These are phyloP conservation scores for Russula brevipes DNA, from an alignment of 768 basidiomycete species.

Conservation along the genomic window DNA sequence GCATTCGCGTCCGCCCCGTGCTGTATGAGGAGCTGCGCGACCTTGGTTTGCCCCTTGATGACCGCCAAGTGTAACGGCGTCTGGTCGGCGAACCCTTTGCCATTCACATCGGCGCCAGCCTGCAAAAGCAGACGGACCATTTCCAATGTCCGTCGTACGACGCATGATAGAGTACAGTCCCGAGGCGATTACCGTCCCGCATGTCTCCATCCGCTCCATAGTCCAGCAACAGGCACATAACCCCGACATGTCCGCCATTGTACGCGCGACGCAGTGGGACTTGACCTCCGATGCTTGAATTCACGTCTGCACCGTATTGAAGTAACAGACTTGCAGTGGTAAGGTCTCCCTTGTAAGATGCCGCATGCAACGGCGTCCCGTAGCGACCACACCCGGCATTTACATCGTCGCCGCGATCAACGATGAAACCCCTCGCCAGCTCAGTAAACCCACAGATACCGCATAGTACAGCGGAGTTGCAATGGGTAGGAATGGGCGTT, in stretches of 20 bases:
- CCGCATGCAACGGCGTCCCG: background rate
- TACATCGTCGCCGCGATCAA: background rate
- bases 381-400: background rate
- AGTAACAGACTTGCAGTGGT: background rate
- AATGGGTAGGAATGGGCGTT: background rate
- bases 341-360: background rate
- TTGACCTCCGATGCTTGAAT: background rate
- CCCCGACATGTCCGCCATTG: too few species aligned
- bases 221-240: background rate
- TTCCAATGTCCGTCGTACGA: background rate
- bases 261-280: too few species aligned
- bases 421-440: background rate
- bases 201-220: background rate
- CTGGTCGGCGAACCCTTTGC: background rate
- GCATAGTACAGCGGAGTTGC: background rate
- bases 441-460: background rate
- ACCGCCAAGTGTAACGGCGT: background rate
- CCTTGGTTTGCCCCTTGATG: background rate
- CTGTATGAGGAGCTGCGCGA: background rate
- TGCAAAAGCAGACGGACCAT: background rate
- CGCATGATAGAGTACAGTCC: background rate
- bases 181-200: background rate
- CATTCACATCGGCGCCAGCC: background rate
- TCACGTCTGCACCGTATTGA: background rate
- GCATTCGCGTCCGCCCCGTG: background rate